Evolutionary conservation across 805 yeast genomes (phyloP), one percentile per base, ranked within the genome.

Genomic region (Isabelozyma heimii): DNA sequence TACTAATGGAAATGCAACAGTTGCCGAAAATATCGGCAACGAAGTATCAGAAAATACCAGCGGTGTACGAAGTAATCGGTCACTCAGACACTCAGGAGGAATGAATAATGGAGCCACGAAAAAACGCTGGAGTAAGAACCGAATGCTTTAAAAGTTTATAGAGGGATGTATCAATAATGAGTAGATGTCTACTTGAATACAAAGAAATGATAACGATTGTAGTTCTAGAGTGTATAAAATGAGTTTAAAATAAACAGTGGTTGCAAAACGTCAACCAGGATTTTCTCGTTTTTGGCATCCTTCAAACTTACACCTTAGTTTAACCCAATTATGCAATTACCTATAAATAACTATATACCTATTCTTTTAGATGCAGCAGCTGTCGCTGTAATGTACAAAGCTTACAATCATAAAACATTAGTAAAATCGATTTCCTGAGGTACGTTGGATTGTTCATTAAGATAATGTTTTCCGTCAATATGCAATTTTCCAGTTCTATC

Each of bases 391-490:
- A 9, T n/a, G 15, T n/a, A 20, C 10, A 16, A 12, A 24, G 26
- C 13, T 15, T 16, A 14, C 12, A 8, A 15, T 35, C 28, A 43
- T 43, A 43, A 35, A 13, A 43, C 16, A 39, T 48, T 37, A 20
- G 54, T 51, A 14, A 48, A 48, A 37, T 51, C 54, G 33, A 46
- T 46, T 42, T 51, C 54, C 13, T 40, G 40, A 14, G 40, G 20
- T 37, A 7, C 5, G 4, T 37, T 16, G 40, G 16, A 16, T 37
- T 37, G 6, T 37, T 37, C 20, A 3, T 14, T 37, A 4, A 14
- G 15, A n/a, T 2, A 16, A n/a, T 13, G 43, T 5, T 15, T n/a
- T 27, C 27, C 44, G 17, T 42, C 20, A 27, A 42, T n/a, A n/a
- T 42, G 15, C 14, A 42, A 24, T 12, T 26, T 26, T 9, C 20